Base-by-base conservation (phyloP, 306 rosid genomes). In the Dryas octopetala region DNA sequence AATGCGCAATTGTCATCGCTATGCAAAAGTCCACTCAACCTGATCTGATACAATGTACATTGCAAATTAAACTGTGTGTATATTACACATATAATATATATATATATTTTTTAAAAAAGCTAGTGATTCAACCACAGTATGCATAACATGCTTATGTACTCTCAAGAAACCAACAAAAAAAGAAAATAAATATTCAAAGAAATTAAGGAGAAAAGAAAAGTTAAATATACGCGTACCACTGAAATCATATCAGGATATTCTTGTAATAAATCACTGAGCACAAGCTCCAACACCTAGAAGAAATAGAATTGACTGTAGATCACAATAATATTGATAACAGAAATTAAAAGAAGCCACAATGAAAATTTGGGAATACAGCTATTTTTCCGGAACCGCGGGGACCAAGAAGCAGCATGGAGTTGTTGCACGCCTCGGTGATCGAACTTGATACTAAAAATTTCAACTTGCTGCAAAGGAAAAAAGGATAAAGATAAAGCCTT, bases 381-480 rank as follows among this genome's bases (percentile, higher is more conserved):
- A 79, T 75, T 82, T 95, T 95, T 43, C 98, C 97, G 8, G 89
- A 86, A 75, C 97, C 98, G 7, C 98, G 96, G 11, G 97, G 92
- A 62, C 98, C 98, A 38, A 91, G 89, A 70, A 95, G 98, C 65
- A 95, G 84, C 62, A 95, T 86, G 16, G 98, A 95, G 69, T 89
- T 95, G 84, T 91, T 95, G 74, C 97, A 91, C 6, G 91, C 98
- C 73, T 90, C 98, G 3, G 91, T 85, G 17, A 95, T 76, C 26
- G 98, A 95, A 86, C 90, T 82, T 11, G 97, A 88, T 26, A 95
- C 71, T 62, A 90, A 87, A 82, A 90, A 95, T 74, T 95, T 91
- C 81, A 95, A 60, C 72, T 95, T 91, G 80, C 97, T 95, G 89
- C 57, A 78, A 79, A 40, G n/a, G 45, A 9, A 0, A 53, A 16